Evolutionary conservation across 1,139 yeast genomes (phyloP).

Genomic region (Fermentozyma sake): DNA sequence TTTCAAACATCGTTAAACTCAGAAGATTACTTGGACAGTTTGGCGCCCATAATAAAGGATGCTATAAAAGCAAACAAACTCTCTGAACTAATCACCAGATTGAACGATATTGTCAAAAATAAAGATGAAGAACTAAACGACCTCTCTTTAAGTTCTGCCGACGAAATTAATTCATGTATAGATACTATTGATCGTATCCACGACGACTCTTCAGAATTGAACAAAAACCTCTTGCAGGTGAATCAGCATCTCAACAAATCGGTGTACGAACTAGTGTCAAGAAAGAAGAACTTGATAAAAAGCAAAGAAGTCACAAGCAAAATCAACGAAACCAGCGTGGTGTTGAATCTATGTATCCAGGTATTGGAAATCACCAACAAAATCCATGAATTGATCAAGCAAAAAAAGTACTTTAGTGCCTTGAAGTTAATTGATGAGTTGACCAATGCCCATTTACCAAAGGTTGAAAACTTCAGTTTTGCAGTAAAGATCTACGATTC

Average conservation of each 20-base stretch:
- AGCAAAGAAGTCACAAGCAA: slow-evolving; percentile 56
- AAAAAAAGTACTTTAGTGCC: slow-evolving; percentile 79
- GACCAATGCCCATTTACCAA: slow-evolving; percentile 59
- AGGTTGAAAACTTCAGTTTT: slow-evolving; percentile 72
- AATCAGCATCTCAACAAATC: slow-evolving; percentile 54
- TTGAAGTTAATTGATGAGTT: slow-evolving; percentile 78
- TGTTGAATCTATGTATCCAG: slow-evolving; percentile 67
- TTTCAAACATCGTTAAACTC: slow-evolving; percentile 51
- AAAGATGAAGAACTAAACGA: slow-evolving; percentile 64
- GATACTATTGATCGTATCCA: slow-evolving; percentile 56
- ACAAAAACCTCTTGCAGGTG: slow-evolving; percentile 48
- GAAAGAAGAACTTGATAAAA: slow-evolving; percentile 52
- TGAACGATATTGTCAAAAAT: slow-evolving; percentile 53
- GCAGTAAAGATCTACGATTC: slow-evolving; percentile 68
- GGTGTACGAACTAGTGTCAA: slow-evolving; percentile 57
- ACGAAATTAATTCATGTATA: slow-evolving; percentile 49
- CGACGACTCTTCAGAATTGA: slow-evolving; percentile 48
- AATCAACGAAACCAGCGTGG: slow-evolving; percentile 58
- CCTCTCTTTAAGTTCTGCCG: slow-evolving; percentile 59
- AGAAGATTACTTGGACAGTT: slow-evolving; percentile 72
- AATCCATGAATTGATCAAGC: slow-evolving; percentile 74
- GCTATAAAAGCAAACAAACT: slow-evolving; percentile 57
- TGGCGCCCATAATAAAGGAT: slow-evolving; percentile 72
- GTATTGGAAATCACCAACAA: slow-evolving; percentile 84
- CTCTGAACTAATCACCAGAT: slow-evolving; percentile 49